Conservation (phyloP, 306 rosid species). For the Glycyrrhiza uralensis region DNA sequence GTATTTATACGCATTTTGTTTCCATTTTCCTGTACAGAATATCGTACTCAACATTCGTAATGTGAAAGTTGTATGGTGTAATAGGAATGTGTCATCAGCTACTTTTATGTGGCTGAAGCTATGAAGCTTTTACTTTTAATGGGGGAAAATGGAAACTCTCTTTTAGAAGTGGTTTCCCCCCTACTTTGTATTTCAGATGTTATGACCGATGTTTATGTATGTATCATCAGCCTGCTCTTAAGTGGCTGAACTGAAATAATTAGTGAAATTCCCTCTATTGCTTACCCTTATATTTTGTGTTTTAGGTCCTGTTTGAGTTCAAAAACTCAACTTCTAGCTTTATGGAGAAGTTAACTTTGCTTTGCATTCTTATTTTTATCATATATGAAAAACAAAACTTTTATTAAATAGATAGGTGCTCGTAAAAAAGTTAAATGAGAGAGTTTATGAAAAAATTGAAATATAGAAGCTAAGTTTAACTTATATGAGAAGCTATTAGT, state of each 20-base stretch:
- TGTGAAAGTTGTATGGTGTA: constrained; percentile 32
- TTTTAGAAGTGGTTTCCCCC: constrained; percentile 26
- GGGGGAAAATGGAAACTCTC: constrained; percentile 30
- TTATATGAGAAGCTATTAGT: too few relatives aligned
- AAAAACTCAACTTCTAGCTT: too few relatives aligned
- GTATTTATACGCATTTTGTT: constrained; percentile 23
- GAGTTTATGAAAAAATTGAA: too few relatives aligned
- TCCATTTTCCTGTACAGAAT: constrained; percentile 33
- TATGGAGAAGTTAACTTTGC: too few relatives aligned
- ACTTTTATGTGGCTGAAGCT: constrained; percentile 34
- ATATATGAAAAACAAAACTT: too few relatives aligned
- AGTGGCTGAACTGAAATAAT: constrained; percentile 17
- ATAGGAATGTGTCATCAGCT: constrained; percentile 16
- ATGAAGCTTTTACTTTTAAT: constrained; percentile 3
- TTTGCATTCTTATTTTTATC: too few relatives aligned
- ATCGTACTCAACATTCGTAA: constrained; percentile 22
- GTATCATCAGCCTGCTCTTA: constrained; percentile 4
- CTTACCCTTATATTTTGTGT: not conserved
- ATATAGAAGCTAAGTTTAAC: too few relatives aligned
- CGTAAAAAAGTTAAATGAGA: too few relatives aligned
- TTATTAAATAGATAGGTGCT: too few relatives aligned
- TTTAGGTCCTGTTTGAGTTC: too few relatives aligned
- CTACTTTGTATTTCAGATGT: constrained; percentile 9
- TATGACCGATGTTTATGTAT: not conserved
- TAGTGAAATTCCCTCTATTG: not conserved